Evolutionary conservation across 192 early-diverging fungal genomes (phyloP).

Genomic region (Backusella macrospora): DNA sequence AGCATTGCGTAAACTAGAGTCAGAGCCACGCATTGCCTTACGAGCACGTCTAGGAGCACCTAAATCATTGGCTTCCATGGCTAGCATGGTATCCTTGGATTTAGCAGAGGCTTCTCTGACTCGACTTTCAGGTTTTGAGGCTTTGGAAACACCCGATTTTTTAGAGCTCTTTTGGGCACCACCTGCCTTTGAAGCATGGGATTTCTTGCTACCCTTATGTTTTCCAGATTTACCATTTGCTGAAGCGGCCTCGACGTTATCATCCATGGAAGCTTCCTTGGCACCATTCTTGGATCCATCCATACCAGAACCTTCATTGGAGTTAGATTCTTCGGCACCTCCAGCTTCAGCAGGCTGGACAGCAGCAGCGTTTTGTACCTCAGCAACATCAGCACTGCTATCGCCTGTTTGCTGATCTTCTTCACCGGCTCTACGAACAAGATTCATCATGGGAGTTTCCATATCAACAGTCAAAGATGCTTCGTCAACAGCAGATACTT

Average conservation of each 20-base stretch:
- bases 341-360: neutral
- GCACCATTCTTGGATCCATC: neutral
- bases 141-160: neutral
- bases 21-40: no score
- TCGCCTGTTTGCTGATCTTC: neutral
- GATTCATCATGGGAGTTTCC: neutral
- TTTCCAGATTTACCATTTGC: neutral
- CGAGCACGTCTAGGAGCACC: no score
- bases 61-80: no score
- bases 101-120: neutral
- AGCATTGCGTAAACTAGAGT: no score
- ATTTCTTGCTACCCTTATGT: neutral
- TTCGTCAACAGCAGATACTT: neutral
- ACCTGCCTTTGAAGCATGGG: neutral
- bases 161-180: neutral
- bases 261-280: neutral
- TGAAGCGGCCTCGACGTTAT: neutral
- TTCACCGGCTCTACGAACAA: neutral
- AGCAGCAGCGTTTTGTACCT: neutral
- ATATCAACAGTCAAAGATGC: neutral
- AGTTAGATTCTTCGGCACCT: neutral
- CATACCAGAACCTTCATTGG: neutral
- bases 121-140: neutral
- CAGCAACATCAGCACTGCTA: neutral
- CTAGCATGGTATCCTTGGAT: no score